phyloP scores from a whole-genome alignment of 164 flowering plant species.

The Stephania yunnanensis region DNA sequence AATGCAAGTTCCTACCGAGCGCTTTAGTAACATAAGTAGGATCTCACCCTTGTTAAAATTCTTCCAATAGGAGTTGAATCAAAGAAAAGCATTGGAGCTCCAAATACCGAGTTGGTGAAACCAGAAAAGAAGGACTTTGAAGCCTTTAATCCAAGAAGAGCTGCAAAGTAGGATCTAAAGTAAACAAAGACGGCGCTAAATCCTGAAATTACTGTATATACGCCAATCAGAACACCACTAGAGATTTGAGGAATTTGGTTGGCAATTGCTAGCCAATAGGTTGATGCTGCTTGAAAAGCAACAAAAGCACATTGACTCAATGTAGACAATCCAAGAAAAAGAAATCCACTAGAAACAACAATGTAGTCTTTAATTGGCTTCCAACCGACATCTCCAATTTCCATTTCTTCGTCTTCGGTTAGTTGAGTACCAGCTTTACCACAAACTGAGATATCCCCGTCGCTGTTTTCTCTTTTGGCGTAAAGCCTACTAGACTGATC shows the following conservation, averaged over 20 bases:
- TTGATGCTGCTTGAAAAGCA: constrained; percentile 52
- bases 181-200: constrained; percentile 48
- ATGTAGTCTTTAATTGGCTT: constrained; percentile 70
- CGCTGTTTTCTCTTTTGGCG: constrained; percentile 20
- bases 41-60: constrained; percentile 69
- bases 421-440: constrained; percentile 41
- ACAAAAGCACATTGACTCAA: constrained; percentile 43
- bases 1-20: no score
- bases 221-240: constrained; percentile 44
- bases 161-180: constrained; percentile 42
- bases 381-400: constrained; percentile 65
- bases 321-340: constrained; percentile 21
- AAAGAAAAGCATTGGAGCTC: constrained; percentile 87
- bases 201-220: constrained; percentile 51
- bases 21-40: background rate
- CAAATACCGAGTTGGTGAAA: constrained; percentile 59
- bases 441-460: constrained; percentile 37
- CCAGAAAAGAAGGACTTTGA: constrained; percentile 64
- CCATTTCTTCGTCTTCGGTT: constrained; percentile 71
- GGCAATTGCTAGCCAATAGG: constrained; percentile 76
- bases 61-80: constrained; percentile 91
- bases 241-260: constrained; percentile 39
- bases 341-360: constrained; percentile 39
- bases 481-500: constrained; percentile 12
- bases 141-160: constrained; percentile 62